Conservation (phyloP, 768 basidiomycete species). For the Boletellus ananiceps region DNA sequence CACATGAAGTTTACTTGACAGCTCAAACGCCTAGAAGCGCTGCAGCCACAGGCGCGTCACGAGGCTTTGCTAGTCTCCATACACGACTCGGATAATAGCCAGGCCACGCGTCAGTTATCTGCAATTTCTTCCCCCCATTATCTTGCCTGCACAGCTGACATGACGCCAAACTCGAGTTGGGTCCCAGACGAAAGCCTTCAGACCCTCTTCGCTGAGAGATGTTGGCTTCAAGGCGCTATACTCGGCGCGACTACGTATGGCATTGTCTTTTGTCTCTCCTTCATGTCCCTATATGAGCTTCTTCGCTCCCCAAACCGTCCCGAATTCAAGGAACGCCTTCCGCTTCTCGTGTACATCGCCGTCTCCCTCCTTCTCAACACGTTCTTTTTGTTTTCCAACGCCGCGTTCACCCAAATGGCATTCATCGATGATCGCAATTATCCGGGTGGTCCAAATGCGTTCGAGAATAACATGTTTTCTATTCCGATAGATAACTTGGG, state of each 20-base stretch:
- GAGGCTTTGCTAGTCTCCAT: no score
- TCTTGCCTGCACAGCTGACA: background rate
- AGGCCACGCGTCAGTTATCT: no score
- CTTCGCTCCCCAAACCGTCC: background rate
- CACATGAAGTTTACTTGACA: no score
- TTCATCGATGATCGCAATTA: slow-evolving; percentile 33
- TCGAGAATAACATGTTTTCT: slow-evolving; percentile 16
- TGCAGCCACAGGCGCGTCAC: no score
- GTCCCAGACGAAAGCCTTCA: slow-evolving; percentile 9
- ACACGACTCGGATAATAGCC: no score
- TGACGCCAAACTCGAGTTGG: slow-evolving; percentile 18
- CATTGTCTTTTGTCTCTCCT: slow-evolving; percentile 1
- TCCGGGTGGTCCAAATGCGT: slow-evolving; percentile 29
- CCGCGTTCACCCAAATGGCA: slow-evolving; percentile 23
- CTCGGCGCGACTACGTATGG: slow-evolving; percentile 12
- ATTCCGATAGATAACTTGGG: slow-evolving; percentile 15
- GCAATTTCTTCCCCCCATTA: no score
- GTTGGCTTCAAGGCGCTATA: slow-evolving; percentile 13
- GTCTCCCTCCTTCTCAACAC: slow-evolving; percentile 10
- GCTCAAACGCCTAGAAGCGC: no score
- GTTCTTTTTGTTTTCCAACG: slow-evolving; percentile 13
- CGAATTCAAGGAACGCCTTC: slow-evolving; percentile 1
- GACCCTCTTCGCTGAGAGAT: slow-evolving; percentile 16
- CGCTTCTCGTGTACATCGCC: slow-evolving; percentile 7
- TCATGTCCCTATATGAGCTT: slow-evolving; percentile 11